phyloP scores from a whole-genome alignment of 257 asterid genomes.

The Scutellaria galericulata region DNA sequence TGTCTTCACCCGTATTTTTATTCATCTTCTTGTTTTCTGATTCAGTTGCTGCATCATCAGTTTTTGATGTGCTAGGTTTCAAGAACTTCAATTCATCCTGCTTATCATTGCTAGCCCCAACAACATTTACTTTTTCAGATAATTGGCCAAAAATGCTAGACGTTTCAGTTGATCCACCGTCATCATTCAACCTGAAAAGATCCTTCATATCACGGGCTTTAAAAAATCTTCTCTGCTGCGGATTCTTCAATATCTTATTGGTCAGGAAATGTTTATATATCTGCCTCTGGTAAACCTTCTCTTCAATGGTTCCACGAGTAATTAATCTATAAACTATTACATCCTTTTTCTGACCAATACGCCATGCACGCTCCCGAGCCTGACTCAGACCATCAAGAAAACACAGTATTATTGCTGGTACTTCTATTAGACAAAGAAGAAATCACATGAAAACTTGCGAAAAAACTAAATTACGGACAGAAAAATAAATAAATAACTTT shows the following conservation, averaged over 20 bases:
- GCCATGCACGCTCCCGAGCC: constrained; percentile 99
- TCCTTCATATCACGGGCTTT: constrained; percentile 98
- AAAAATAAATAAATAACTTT: neutral
- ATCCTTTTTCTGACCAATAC: constrained; percentile 95
- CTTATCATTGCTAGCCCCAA: constrained; percentile 56
- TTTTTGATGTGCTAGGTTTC: constrained; percentile 34
- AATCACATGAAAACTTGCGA: neutral
- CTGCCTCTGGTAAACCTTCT: constrained; percentile 98
- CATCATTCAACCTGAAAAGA: constrained; percentile 86
- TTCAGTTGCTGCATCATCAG: constrained; percentile 41
- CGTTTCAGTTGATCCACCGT: constrained; percentile 82
- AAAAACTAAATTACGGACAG: neutral
- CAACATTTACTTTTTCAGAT: constrained; percentile 66
- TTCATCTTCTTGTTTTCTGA: constrained; percentile 39
- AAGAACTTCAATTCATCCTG: constrained; percentile 38
- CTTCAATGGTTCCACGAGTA: constrained; percentile 97
- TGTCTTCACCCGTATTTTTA: constrained; percentile 42
- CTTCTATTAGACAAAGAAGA: constrained; percentile 29
- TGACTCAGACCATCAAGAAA: constrained; percentile 45
- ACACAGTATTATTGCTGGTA: constrained; percentile 28
- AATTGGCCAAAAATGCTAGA: constrained; percentile 82
- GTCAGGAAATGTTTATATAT: constrained; percentile 96
- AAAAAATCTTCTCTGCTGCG: constrained; percentile 95
- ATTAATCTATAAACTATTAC: constrained; percentile 91
- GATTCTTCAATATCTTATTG: constrained; percentile 92